Evolutionary conservation across 2,329 filamentous ascomycete genomes (phyloP), one percentile per base, ranked within the genome.

Genomic region (Cyclaneusma minus): DNA sequence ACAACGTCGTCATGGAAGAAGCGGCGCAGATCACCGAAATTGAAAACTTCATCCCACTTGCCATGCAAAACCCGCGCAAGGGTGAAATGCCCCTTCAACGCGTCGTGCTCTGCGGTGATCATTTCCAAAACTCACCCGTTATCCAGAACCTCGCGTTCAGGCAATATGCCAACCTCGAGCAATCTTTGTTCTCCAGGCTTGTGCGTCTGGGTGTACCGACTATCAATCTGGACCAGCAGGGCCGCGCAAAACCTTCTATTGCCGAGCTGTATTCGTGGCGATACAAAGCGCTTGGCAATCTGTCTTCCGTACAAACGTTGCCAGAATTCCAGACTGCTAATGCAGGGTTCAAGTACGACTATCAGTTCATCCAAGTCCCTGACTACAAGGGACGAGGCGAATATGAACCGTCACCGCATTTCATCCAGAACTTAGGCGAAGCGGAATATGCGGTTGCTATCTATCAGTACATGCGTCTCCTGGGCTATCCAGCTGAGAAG

Each of bases 1-100:
- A 95, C 57, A 98, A 93, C 37, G 79, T 98, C 8, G 66, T 98
- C 28, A 94, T 98, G 80, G 89, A 98, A 56, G 89, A 98, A 61
- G 87, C 89, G 4, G 89, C 89, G 8, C 89, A 98, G 47, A 87
- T 98, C 45, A 98, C 87, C 0, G 89, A 98, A 50, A 80, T 94
- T 23, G 89, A 98, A 48, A 92, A 83, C 36, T 95, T 98, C 53
- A 83, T 98, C 36, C 89, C 89, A 1, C 62, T 93, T 28, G 80
- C 85, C n/a, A 64, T 98, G 52, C 91, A 98, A 47, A 82, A 80
- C 35, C 70, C 78, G 12, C 68, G 70, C 37, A 60, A 75, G 27
- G 78, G 78, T 17, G 64, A 82, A 43, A 64, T 81, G 39, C 70
- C 74, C 3, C 56, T 98, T 8, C 83, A 94, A 50, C 67, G 91